Base-by-base conservation (phyloP, 1,284 basidiomycete species). In the Ceratobasidium sp. region DNA sequence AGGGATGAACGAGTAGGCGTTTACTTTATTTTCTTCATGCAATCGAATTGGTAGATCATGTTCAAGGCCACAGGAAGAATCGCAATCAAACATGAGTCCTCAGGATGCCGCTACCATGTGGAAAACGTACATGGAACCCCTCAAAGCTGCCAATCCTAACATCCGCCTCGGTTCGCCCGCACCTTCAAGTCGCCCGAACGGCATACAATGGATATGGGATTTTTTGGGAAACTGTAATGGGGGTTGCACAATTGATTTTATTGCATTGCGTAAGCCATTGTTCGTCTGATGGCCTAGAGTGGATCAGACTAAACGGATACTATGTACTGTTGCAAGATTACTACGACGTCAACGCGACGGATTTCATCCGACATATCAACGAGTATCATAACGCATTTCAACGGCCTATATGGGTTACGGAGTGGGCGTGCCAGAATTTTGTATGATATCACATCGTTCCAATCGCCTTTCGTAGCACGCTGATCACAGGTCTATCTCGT, bases 171-270 rank as follows among this genome's bases (percentile, higher is more conserved):
- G 86, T 7, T 84, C 84, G 57, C 87, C 87, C 1, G 85, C 86
- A 0, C 85, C 86, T 15, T 86, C 85, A 15, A 84, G 83, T 70
- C 85, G 84, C 4, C 84, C 85, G 13, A 77, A 77, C 20, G 87
- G 88, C 6, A 85, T 85, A 81, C 81, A 83, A 48, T 88, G 88
- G 87, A 79, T 88, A 28, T 80, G 82, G 50, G 82, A 87, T 26
- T 89, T 84, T 83, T 82, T 86, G 44, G 81, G 79, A 17, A 84
- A 82, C 23, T 88, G 87, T 80, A 77, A 80, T 20, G 85, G 84
- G 12, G 84, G 84, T 0, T 88, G 87, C 79, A 84, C 84, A 38
- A 83, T 86, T 6, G 87, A 88, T 80, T 87, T 87, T 78, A 82
- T 87, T 46, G 85, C 87, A 46, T 46, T n/a, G n/a, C n/a, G n/a